These are phyloP conservation scores for Clonostachys rhizophaga DNA, from an alignment of 2,329 filamentous ascomycete species.

Conservation along the genomic window DNA sequence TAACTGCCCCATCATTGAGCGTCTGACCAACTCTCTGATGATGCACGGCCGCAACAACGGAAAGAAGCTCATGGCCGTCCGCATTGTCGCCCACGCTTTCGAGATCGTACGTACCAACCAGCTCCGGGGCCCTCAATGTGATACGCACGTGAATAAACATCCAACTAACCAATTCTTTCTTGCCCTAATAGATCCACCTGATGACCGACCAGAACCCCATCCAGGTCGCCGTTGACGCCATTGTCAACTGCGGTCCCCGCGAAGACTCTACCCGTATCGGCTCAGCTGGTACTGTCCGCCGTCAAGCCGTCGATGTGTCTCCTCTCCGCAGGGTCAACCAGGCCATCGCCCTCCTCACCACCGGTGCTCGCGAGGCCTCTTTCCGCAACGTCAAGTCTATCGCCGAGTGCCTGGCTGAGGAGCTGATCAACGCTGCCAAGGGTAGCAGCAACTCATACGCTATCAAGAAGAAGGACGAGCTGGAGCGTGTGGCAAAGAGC, in stretches of 20 bases:
- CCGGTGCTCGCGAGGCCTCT: constrained; percentile 94
- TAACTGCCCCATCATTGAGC: constrained; percentile 99
- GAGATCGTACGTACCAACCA: constrained; percentile 78
- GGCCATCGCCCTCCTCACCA: constrained; percentile 97
- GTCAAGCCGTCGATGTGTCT: constrained; percentile 99
- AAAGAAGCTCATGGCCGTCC: constrained; percentile 99
- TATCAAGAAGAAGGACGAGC: constrained; percentile 99
- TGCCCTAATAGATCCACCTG: constrained; percentile 83
- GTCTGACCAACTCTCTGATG: constrained; percentile 99
- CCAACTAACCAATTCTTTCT: neutral
- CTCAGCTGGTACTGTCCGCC: constrained; percentile 98
- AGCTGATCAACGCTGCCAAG: constrained; percentile 99
- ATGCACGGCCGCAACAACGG: constrained; percentile 99
- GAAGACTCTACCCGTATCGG: constrained; percentile 99
- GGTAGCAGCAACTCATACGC: constrained; percentile 99
- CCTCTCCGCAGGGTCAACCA: constrained; percentile 99
- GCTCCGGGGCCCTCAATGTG: neutral
- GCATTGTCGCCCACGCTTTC: constrained; percentile 97
- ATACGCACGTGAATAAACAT: neutral
- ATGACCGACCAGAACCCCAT: constrained; percentile 99
- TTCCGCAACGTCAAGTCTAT: constrained; percentile 99
- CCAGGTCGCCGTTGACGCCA: constrained; percentile 98
- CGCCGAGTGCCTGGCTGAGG: constrained; percentile 98
- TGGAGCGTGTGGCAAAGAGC: constrained; percentile 99
- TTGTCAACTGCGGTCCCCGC: constrained; percentile 99